Conservation (phyloP, 768 basidiomycete species). For the Cystobasidium tubakii region DNA sequence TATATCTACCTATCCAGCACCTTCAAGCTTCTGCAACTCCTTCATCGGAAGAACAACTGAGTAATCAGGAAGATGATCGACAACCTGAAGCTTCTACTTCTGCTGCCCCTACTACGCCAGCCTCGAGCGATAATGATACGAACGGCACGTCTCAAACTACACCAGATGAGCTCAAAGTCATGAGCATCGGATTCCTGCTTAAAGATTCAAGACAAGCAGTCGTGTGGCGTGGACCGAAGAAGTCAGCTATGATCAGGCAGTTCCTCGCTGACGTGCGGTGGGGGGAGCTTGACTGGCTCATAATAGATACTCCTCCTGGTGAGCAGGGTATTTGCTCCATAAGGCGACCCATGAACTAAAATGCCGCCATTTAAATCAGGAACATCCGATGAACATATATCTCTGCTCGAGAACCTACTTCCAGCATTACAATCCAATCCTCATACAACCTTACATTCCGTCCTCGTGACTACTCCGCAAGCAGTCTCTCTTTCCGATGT, state of each 20-base stretch:
- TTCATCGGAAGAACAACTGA: background rate
- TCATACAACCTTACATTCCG: conserved; percentile 62
- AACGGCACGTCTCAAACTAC: background rate
- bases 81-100: background rate
- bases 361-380: conserved; percentile 58
- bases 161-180: conserved; percentile 68
- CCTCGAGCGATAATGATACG: background rate
- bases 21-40: background rate
- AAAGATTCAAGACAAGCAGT: conserved; percentile 86
- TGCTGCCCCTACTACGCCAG: background rate
- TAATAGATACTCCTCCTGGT: conserved; percentile 97
- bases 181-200: conserved; percentile 93
- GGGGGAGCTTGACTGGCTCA: conserved; percentile 85
- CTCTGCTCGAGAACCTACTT: conserved; percentile 84
- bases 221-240: conserved; percentile 97
- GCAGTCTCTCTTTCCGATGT: conserved; percentile 91
- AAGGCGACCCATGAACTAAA: no score
- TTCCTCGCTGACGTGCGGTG: conserved; percentile 90
- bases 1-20: conserved; percentile 60
- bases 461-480: conserved; percentile 96
- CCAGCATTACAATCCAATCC: conserved; percentile 54
- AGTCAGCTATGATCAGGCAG: conserved; percentile 96
- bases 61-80: conserved; percentile 22
- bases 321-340: no score
- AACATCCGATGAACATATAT: conserved; percentile 97